Base-by-base conservation (phyloP, 495 filamentous ascomycete genomes). In the Podospora fimiseda region DNA sequence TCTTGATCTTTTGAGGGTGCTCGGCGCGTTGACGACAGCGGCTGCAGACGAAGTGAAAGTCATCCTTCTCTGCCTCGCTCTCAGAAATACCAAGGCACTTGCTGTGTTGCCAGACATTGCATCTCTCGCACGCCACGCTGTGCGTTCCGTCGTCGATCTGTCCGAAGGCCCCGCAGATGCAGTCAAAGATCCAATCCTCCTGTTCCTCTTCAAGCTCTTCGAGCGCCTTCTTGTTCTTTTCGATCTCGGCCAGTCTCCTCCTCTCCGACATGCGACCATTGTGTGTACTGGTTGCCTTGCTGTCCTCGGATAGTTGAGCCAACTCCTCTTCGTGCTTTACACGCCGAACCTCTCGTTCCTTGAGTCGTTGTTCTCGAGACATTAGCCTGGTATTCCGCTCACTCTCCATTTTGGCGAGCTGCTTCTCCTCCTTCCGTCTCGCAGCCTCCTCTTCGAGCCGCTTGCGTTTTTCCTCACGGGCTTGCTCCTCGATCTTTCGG, bases 71-170 rank as follows among this genome's bases (percentile, higher is more conserved):
- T 5, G 89, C 92, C 51, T 88, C 85, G 42, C 76, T 74, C 52
- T 89, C 78, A 9, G 76, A 77, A 52, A 97, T 87, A 24, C 83
- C 87, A 45, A 95, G 81, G 61, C 93, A 98, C 44, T 84, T 85
- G 73, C 87, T 92, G 60, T 96, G 93, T 64, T 96, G 92, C 93
- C 93, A 98, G 16, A 95, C 84, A 64, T 87, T 93, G 75, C 93
- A 98, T 44, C 78, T 84, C 61, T 97, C 93, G 65, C 93, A 98
- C n/a, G 90, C 86, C 52, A 98, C 81, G 64, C 88, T 95, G 65
- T 95, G 89, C 1, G 87, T 84, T 43, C 93, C 93, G 60, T 96
- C 93, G 58, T 96, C 92, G 33, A 95, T 85, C 60, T 93, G 84
- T 38, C 93, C 92, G 67, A 95, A 84, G 22, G 87, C 79, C 21